Evolutionary conservation across 305 asterid species (phyloP).

Genomic region (Stenogyne calaminthoides): DNA sequence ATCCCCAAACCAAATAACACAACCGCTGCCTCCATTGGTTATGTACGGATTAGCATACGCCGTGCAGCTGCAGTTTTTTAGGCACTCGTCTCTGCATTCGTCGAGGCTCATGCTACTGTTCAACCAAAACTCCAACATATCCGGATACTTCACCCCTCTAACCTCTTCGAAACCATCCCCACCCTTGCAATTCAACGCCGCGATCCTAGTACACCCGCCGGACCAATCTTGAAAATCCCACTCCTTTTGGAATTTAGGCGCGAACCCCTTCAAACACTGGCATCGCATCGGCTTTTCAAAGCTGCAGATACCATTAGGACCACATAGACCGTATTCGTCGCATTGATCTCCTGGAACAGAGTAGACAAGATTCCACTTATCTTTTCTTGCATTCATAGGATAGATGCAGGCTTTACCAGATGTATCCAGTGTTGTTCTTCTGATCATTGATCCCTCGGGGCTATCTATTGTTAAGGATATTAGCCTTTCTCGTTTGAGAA

Average conservation of each 20-base stretch:
- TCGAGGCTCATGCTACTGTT: not conserved
- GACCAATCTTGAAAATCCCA: not conserved
- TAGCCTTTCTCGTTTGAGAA: not conserved
- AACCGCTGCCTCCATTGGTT: not conserved
- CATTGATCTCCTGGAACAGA: slow-evolving; percentile 28
- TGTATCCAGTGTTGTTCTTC: not conserved
- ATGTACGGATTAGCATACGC: not conserved
- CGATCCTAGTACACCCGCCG: not conserved
- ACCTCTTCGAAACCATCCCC: slow-evolving; percentile 6
- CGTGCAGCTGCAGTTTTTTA: not conserved
- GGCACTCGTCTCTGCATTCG: not conserved
- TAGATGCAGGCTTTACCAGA: not conserved
- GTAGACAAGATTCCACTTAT: slow-evolving; percentile 25
- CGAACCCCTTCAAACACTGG: not conserved
- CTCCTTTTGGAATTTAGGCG: not conserved
- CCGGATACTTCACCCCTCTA: not conserved
- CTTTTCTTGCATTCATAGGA: not conserved
- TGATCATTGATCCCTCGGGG: not conserved
- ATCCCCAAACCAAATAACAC: not conserved
- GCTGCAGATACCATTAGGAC: slow-evolving; percentile 40
- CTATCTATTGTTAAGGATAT: not conserved
- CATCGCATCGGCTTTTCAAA: not conserved
- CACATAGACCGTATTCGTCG: slow-evolving; percentile 38
- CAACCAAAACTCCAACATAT: not conserved
- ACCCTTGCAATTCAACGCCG: not conserved